These are phyloP conservation scores for Coemansia sp. DNA, from an alignment of 192 early-diverging fungal genomes.

Conservation along the genomic window DNA sequence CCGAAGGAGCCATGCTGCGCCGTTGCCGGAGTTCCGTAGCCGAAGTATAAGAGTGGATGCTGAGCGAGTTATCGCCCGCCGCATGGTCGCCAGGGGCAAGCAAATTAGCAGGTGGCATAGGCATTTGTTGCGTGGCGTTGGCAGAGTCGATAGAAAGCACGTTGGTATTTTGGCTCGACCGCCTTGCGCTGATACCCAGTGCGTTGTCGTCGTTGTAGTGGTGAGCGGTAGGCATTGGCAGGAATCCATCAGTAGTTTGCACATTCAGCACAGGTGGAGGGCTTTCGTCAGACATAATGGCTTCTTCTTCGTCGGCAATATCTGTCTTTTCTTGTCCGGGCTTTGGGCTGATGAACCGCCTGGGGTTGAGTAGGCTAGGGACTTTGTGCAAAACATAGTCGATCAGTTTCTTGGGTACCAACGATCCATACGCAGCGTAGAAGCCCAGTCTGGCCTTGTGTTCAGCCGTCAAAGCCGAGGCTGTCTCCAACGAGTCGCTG, in stretches of 20 bases:
- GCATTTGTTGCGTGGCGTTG: constrained; percentile 3
- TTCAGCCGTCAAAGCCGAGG: constrained; percentile 22
- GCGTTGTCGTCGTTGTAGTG: constrained; percentile 29
- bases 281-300: neutral
- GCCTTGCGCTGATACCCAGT: constrained; percentile 5
- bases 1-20: constrained; percentile 6
- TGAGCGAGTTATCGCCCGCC: constrained; percentile 4
- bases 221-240: constrained; percentile 33
- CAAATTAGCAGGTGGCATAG: constrained; percentile 2
- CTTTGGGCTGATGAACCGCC: neutral
- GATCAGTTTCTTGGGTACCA: constrained; percentile 37
- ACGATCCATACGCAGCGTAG: constrained; percentile 46
- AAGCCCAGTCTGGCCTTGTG: constrained; percentile 24
- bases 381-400: constrained; percentile 38
- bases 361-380: constrained; percentile 34
- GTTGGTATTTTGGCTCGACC: constrained; percentile 31
- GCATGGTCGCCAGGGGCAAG: neutral
- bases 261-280: neutral
- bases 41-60: constrained; percentile 45
- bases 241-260: neutral
- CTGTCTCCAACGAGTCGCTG: constrained; percentile 11
- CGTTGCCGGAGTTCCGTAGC: constrained; percentile 45
- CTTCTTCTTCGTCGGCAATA: constrained; percentile 12
- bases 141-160: constrained; percentile 38
- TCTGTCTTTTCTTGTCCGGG: neutral